Evolutionary conservation across 768 basidiomycete genomes (phyloP), one percentile per base, ranked within the genome.

Genomic region (Hydnomerulius pinastri): DNA sequence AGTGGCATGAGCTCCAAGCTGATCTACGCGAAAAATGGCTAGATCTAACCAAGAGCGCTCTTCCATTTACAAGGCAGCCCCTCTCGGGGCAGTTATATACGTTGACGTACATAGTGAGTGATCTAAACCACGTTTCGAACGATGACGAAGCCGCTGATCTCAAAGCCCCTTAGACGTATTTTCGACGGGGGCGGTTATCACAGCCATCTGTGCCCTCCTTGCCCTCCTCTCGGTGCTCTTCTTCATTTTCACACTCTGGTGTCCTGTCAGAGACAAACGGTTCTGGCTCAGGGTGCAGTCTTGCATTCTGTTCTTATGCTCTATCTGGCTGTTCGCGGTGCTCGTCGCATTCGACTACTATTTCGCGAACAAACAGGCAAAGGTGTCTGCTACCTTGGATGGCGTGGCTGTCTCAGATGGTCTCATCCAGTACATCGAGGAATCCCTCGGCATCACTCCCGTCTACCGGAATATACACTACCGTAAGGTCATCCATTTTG

Each of bases 281-380:
- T 23, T 30, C 25, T 39, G 36, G 40, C 63, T 75, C 43, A 61
- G 56, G 30, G 17, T 70, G n/a, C 74, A 76, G 57, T 70, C 63
- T 36, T 51, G 58, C 51, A n/a, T 69, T 17, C 68, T 81, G 52
- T 63, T 66, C 29, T 75, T 81, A 58, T 68, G 73, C 57, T 59
- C 71, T 23, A 18, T 69, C 9, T 80, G 76, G 76, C 66, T 84
- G 35, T 69, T 85, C 45, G 77, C 71, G 25, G 68, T 74, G 30
- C 69, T 79, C 51, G 72, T 78, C n/a, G 69, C 75, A 7, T 77
- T 76, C 50, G 74, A 76, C 29, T 58, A 72, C 53, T 74, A 74
- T 66, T 74, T 76, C 53, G 73, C 74, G 18, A 79, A 62, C 48
- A 72, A 71, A 33, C 60, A 63, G n/a, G 78, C 74, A n/a, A 63